A percentile compares a stretch with the other conserved stretches of the same genome.
These are phyloP conservation scores for Cystoderma amianthinum DNA, from an alignment of 768 basidiomycete genomes.

Conservation along the genomic window DNA sequence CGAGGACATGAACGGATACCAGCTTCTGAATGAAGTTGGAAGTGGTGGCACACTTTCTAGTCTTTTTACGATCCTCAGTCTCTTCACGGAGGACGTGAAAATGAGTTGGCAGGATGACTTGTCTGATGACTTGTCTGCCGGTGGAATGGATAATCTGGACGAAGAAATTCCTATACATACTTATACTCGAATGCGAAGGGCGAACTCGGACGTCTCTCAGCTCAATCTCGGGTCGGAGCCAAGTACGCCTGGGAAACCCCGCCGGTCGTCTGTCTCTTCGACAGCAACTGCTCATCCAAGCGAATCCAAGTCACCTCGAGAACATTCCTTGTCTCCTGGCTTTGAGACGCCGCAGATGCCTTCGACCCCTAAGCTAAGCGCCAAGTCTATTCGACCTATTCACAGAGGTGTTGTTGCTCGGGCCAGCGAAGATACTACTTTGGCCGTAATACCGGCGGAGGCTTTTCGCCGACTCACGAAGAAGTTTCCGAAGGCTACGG, in stretches of 20 bases:
- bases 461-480: constrained; percentile 92
- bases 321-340: constrained; percentile 19
- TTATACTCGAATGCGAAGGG: constrained; percentile 23
- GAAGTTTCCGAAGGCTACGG: constrained; percentile 95
- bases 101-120: constrained; percentile 84
- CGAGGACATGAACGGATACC: constrained; percentile 92
- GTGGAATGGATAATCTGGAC: constrained; percentile 16
- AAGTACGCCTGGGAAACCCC: constrained; percentile 20
- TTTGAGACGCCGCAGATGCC: no score
- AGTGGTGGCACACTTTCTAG: constrained; percentile 94
- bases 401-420: constrained; percentile 83
- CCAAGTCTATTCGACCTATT: constrained; percentile 16
- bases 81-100: constrained; percentile 93
- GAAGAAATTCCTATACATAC: constrained; percentile 14
- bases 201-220: constrained; percentile 62
- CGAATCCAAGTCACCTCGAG: constrained; percentile 19
- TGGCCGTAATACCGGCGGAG: constrained; percentile 98
- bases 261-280: constrained; percentile 60
- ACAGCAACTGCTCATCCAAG: constrained; percentile 60
- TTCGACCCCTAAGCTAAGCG: constrained; percentile 12
- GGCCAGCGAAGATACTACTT: constrained; percentile 88
- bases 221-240: constrained; percentile 36
- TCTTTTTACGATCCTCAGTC: constrained; percentile 91
- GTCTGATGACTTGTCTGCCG: constrained; percentile 17
- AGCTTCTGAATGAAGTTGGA: constrained; percentile 93